These are phyloP conservation scores for Carex myosuroides DNA, from an alignment of 176 grass and related monocot species.

Conservation along the genomic window DNA sequence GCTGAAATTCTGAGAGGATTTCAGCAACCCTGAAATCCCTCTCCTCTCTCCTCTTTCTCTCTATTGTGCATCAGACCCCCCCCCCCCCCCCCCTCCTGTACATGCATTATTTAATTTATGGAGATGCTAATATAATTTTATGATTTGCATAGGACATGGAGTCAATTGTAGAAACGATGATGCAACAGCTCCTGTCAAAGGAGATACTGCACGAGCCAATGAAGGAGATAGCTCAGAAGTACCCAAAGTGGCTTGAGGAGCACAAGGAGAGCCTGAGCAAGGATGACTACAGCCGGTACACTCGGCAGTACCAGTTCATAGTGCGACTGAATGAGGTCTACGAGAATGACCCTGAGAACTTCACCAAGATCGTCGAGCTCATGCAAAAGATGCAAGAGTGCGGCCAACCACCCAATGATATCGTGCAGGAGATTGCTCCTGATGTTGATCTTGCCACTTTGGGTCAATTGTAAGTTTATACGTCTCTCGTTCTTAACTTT, in stretches of 20 bases:
- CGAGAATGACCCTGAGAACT: constrained; percentile 78
- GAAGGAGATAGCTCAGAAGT: constrained; percentile 92
- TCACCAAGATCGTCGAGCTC: constrained; percentile 72
- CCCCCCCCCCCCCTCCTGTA: no score
- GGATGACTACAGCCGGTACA: constrained; percentile 70
- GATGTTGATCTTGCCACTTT: constrained; percentile 78
- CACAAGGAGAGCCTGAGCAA: constrained; percentile 63
- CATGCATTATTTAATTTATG: background rate
- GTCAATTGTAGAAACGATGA: constrained; percentile 95
- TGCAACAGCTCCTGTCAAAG: constrained; percentile 93
- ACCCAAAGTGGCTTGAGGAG: constrained; percentile 88
- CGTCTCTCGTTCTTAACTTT: background rate
- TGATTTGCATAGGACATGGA: constrained; percentile 59
- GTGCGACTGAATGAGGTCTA: constrained; percentile 70
- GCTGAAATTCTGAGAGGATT: no score
- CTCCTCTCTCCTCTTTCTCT: no score
- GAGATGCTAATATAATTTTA: constrained; percentile 19
- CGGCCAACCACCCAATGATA: constrained; percentile 87
- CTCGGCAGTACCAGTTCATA: constrained; percentile 68
- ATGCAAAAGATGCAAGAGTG: constrained; percentile 99
- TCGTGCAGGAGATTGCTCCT: constrained; percentile 80
- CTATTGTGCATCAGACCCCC: no score
- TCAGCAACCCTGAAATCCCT: no score
- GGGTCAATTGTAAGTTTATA: constrained; percentile 74
- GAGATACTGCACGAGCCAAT: constrained; percentile 96